Percentiles rank a stretch among this genome's conserved stretches.
Conservation (phyloP, 148 eudicot species). For the Pharnaceum exiguum region DNA sequence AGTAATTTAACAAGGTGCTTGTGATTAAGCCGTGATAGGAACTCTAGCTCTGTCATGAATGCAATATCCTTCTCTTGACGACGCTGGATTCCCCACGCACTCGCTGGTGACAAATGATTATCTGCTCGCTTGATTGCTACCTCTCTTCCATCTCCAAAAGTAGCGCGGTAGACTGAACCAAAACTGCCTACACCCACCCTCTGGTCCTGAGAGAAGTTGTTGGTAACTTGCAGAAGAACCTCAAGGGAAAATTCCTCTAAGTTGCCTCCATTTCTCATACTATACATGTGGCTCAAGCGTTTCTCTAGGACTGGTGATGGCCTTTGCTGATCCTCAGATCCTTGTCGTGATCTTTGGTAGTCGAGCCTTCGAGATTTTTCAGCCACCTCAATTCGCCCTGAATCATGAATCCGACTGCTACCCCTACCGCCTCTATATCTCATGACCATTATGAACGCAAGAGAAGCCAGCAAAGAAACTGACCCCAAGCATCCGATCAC, state of each 20-base stretch:
- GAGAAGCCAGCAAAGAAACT: slow-evolving; percentile 24
- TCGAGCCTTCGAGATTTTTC: background rate
- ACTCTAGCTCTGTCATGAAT: slow-evolving; percentile 66
- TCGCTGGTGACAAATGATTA: background rate
- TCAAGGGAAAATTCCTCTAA: slow-evolving; percentile 65
- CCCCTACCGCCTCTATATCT: slow-evolving; percentile 30
- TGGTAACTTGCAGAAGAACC: slow-evolving; percentile 40
- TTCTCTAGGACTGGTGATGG: slow-evolving; percentile 39
- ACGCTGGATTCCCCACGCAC: slow-evolving; percentile 8
- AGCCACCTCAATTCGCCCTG: slow-evolving; percentile 56
- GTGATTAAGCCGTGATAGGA: slow-evolving; percentile 77
- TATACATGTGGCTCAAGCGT: slow-evolving; percentile 58
- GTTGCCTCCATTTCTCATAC: slow-evolving; percentile 47
- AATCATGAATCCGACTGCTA: slow-evolving; percentile 65
- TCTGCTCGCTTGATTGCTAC: slow-evolving; percentile 84
- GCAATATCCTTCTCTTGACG: slow-evolving; percentile 57
- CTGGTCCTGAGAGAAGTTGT: slow-evolving; percentile 59
- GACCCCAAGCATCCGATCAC: slow-evolving; percentile 70
- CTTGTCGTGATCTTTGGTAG: background rate
- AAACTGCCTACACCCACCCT: slow-evolving; percentile 74
- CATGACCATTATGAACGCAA: slow-evolving; percentile 25
- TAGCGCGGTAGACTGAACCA: slow-evolving; percentile 73
- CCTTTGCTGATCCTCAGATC: slow-evolving; percentile 2
- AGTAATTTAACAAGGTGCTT: slow-evolving; percentile 61
- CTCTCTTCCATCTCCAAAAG: slow-evolving; percentile 41